Evolutionary conservation across 306 rosid species (phyloP).

Genomic region (Styphnolobium japonicum): DNA sequence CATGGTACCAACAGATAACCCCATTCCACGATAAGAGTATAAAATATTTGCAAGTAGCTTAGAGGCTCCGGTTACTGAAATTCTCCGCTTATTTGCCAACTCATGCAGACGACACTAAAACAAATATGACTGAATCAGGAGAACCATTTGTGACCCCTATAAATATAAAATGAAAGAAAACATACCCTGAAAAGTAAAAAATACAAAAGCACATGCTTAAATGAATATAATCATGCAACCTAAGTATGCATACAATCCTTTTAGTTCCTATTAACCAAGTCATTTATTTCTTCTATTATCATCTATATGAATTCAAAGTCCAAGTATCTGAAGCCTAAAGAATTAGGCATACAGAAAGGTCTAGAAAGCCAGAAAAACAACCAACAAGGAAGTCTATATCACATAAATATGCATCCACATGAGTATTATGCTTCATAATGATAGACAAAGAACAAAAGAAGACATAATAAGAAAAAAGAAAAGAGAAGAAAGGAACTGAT

Average conservation of each 20-base stretch:
- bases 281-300: conserved; percentile 4
- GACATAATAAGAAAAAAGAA: background rate
- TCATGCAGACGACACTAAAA: conserved; percentile 85
- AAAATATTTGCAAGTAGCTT: conserved; percentile 92
- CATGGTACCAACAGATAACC: conserved; percentile 96
- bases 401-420: background rate
- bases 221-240: background rate
- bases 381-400: background rate
- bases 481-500: background rate
- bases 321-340: background rate
- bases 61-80: conserved; percentile 96
- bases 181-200: background rate
- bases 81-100: conserved; percentile 87
- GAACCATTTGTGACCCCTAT: background rate
- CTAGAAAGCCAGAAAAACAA: background rate
- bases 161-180: background rate
- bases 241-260: background rate
- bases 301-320: background rate
- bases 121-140: conserved; percentile 9
- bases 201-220: background rate
- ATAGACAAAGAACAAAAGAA: background rate
- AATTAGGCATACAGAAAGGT: background rate
- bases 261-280: background rate
- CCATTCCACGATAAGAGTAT: conserved; percentile 97
- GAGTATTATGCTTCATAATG: background rate